These are phyloP conservation scores for Lupinus albus DNA, from an alignment of 306 rosid genomes.

Conservation along the genomic window DNA sequence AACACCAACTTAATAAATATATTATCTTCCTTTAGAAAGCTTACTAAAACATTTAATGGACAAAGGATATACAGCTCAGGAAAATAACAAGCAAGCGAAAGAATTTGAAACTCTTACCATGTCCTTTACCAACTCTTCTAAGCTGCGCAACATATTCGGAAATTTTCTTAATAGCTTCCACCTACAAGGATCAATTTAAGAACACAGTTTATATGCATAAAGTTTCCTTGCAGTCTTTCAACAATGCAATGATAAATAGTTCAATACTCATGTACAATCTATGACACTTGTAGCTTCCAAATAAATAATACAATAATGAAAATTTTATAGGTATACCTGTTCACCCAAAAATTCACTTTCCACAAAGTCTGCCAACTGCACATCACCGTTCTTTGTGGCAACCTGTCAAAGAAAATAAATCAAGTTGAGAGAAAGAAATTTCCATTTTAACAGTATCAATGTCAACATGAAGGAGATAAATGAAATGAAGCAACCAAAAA, in stretches of 20 bases:
- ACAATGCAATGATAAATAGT: neutral
- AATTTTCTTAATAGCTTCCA: slow-evolving; percentile 83
- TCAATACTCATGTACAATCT: too few species aligned
- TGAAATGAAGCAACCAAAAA: slow-evolving; percentile 24
- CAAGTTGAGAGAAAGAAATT: neutral
- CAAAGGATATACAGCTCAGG: neutral
- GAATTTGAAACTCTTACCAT: slow-evolving; percentile 56
- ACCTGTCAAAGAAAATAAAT: slow-evolving; percentile 47
- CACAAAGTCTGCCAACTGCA: slow-evolving; percentile 73
- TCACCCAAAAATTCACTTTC: slow-evolving; percentile 74
- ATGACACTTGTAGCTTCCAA: neutral
- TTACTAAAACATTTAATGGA: neutral
- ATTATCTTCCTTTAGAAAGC: neutral
- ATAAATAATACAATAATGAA: neutral
- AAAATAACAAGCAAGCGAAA: neutral
- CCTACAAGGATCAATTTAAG: slow-evolving; percentile 45
- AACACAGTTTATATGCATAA: slow-evolving; percentile 5
- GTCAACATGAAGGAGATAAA: slow-evolving; percentile 1
- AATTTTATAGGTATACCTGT: slow-evolving; percentile 57
- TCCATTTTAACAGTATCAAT: neutral
- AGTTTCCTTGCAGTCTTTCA: neutral
- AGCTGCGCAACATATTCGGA: slow-evolving; percentile 95
- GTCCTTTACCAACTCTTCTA: slow-evolving; percentile 92
- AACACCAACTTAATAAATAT: slow-evolving; percentile 13
- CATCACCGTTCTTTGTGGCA: slow-evolving; percentile 67